Evolutionary conservation across 805 yeast genomes (phyloP).

Genomic region (Candida odintsovae): DNA sequence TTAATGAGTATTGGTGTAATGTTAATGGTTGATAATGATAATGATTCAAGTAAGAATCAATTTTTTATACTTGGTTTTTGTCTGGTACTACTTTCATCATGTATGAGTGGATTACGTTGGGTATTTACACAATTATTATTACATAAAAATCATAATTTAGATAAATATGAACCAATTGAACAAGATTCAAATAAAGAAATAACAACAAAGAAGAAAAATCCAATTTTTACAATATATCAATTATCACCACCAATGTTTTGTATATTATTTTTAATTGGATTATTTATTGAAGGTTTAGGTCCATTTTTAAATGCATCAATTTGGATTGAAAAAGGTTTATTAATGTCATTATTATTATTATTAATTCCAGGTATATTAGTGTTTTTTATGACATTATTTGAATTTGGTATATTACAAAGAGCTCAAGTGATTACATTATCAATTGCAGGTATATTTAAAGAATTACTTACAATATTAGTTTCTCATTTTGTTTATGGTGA

Average conservation of each 20-base stretch:
- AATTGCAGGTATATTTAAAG: constrained; percentile 91
- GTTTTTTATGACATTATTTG: constrained; percentile 84
- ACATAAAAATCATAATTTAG: constrained; percentile 43
- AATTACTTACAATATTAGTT: constrained; percentile 71
- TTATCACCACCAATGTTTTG: constrained; percentile 80
- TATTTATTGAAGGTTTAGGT: constrained; percentile 61
- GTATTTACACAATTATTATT: constrained; percentile 84
- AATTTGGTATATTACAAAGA: constrained; percentile 73
- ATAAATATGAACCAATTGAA: not conserved
- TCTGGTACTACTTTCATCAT: constrained; percentile 70
- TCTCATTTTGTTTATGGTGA: constrained; percentile 73
- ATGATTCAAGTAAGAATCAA: constrained; percentile 16
- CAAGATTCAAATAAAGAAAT: not conserved
- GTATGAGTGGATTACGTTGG: constrained; percentile 91
- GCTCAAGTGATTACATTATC: constrained; percentile 84
- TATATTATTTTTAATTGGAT: constrained; percentile 55
- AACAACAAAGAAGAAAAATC: constrained; percentile 41
- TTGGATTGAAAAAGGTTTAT: constrained; percentile 59
- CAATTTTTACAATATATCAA: constrained; percentile 78
- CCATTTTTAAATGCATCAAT: constrained; percentile 47
- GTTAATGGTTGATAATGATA: constrained; percentile 67
- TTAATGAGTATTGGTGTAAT: constrained; percentile 81
- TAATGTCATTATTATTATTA: constrained; percentile 51
- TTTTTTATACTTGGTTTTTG: constrained; percentile 50
- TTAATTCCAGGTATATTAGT: constrained; percentile 83